Conservation (phyloP, 768 basidiomycete species). For the Ramaria sp. region DNA sequence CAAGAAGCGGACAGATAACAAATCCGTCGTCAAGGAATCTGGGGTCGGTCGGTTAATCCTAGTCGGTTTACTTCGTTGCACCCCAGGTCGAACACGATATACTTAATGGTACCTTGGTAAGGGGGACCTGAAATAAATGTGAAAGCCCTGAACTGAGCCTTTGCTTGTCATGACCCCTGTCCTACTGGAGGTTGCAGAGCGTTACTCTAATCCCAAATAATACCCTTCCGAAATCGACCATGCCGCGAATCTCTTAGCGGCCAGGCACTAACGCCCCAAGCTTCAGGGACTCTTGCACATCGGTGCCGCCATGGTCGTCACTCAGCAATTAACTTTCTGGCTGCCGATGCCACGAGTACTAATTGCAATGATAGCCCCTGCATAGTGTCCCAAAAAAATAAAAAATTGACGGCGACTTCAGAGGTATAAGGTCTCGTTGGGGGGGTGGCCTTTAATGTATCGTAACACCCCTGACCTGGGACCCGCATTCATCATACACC, state of each 20-base stretch:
- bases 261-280: background rate
- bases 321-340: constrained; percentile 2
- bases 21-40: background rate
- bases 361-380: background rate
- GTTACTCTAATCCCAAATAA: too few relatives aligned
- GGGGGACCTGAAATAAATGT: too few relatives aligned
- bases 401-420: background rate
- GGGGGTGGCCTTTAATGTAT: background rate
- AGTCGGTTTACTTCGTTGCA: background rate
- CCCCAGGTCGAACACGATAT: too few relatives aligned
- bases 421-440: background rate
- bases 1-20: too few relatives aligned
- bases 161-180: too few relatives aligned
- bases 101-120: too few relatives aligned
- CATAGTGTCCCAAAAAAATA: background rate
- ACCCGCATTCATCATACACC: background rate
- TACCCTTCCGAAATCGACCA: background rate
- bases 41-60: background rate
- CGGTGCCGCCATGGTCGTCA: too few relatives aligned
- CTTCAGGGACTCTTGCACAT: too few relatives aligned
- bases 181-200: too few relatives aligned
- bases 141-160: too few relatives aligned
- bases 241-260: background rate
- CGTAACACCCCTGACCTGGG: too few relatives aligned
- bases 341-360: background rate